These are phyloP conservation scores for Echites panduratus DNA, from an alignment of 257 asterid species.

Conservation along the genomic window DNA sequence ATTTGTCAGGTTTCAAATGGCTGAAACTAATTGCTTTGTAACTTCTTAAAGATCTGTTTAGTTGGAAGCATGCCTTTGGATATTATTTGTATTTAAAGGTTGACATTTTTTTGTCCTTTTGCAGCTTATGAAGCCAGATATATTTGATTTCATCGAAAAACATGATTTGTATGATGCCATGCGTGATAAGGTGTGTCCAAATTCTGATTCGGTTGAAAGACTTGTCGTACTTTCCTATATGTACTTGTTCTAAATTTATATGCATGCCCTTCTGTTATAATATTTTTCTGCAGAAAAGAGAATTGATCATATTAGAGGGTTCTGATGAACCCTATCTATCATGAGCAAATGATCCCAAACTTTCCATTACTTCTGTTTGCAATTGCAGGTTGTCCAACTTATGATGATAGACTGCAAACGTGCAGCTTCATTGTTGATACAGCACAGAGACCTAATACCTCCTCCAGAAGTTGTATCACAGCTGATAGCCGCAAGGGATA, in stretches of 20 bases:
- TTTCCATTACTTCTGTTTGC: conserved; percentile 13
- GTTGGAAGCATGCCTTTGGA: conserved; percentile 9
- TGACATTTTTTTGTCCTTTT: conserved; percentile 22
- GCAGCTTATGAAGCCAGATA: conserved; percentile 85
- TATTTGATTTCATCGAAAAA: conserved; percentile 91
- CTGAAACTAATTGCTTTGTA: conserved; percentile 2
- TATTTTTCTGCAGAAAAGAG: background rate
- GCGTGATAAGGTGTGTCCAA: conserved; percentile 62
- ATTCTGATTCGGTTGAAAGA: background rate
- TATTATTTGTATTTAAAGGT: conserved; percentile 7
- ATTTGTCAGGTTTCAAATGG: background rate
- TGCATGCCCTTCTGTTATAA: background rate
- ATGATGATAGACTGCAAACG: conserved; percentile 88
- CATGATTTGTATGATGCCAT: conserved; percentile 80
- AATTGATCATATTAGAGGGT: background rate
- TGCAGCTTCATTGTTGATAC: conserved; percentile 73
- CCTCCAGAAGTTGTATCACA: conserved; percentile 87
- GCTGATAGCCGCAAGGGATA: conserved; percentile 58
- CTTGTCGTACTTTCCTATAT: background rate
- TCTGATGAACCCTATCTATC: background rate
- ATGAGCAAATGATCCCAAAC: background rate
- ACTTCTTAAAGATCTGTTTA: conserved; percentile 1
- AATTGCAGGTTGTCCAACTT: conserved; percentile 81
- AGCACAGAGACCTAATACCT: conserved; percentile 54
- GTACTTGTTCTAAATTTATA: background rate